Conservation (phyloP, 306 rosid genomes). For the Prosopis cineraria region DNA sequence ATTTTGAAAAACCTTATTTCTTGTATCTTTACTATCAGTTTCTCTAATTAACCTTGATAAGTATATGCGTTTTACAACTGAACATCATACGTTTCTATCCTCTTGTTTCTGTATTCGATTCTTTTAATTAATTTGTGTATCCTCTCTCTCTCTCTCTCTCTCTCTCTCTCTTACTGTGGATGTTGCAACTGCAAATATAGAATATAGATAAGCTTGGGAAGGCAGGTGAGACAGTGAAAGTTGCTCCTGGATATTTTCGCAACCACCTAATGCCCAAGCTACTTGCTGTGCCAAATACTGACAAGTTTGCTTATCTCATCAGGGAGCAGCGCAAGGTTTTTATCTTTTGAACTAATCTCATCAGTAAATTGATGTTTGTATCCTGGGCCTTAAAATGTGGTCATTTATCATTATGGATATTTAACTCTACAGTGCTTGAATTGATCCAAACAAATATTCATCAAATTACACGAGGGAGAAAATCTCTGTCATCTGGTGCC, state of each 20-base stretch:
- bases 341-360: neutral
- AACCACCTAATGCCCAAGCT: conserved; percentile 95
- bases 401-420: neutral
- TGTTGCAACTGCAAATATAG: conserved; percentile 39
- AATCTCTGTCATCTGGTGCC: neutral
- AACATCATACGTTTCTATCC: neutral
- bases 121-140: neutral
- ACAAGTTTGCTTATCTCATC: conserved; percentile 78
- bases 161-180: conserved; percentile 19
- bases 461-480: neutral
- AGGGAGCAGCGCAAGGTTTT: conserved; percentile 70
- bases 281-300: conserved; percentile 87
- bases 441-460: neutral
- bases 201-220: conserved; percentile 80
- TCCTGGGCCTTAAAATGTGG: neutral
- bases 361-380: neutral
- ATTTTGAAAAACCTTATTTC: neutral
- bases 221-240: conserved; percentile 88
- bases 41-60: neutral
- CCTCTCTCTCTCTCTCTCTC: neutral
- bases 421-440: neutral
- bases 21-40: neutral
- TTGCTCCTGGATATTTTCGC: conserved; percentile 89
- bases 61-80: neutral
- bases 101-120: neutral